Evolutionary conservation across 2,329 filamentous ascomycete species (phyloP).

Genomic region (Cytospora piceae): DNA sequence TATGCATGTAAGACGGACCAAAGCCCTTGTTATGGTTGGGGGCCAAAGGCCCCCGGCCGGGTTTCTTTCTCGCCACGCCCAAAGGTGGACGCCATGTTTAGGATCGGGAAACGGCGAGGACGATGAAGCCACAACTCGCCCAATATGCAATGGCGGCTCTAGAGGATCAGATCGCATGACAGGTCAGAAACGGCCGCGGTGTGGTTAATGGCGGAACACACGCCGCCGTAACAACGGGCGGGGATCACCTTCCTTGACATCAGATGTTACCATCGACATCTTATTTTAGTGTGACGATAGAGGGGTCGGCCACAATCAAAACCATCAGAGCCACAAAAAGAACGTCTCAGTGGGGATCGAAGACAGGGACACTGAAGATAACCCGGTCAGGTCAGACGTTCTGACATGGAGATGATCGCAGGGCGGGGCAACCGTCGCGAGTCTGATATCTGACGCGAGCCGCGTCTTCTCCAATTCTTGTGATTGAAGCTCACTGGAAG

Average conservation of each 20-base stretch:
- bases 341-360: background rate
- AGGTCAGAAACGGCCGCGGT: constrained; percentile 9
- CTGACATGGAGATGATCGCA: background rate
- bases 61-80: background rate
- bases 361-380: background rate
- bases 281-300: constrained; percentile 8
- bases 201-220: background rate
- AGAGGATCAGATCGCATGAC: constrained; percentile 1
- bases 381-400: background rate
- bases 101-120: background rate
- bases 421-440: background rate
- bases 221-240: background rate
- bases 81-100: constrained; percentile 2
- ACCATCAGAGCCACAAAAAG: background rate
- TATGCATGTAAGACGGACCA: background rate
- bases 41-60: constrained; percentile 4
- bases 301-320: constrained; percentile 15
- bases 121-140: background rate
- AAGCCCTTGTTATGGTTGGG: constrained; percentile 4
- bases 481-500: background rate
- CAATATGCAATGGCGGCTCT: no score
- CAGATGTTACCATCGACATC: constrained; percentile 5
- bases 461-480: background rate
- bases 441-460: background rate
- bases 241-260: background rate